Conservation (phyloP, 352 stramenopile genomes). For the Thalassiosira sp. region DNA sequence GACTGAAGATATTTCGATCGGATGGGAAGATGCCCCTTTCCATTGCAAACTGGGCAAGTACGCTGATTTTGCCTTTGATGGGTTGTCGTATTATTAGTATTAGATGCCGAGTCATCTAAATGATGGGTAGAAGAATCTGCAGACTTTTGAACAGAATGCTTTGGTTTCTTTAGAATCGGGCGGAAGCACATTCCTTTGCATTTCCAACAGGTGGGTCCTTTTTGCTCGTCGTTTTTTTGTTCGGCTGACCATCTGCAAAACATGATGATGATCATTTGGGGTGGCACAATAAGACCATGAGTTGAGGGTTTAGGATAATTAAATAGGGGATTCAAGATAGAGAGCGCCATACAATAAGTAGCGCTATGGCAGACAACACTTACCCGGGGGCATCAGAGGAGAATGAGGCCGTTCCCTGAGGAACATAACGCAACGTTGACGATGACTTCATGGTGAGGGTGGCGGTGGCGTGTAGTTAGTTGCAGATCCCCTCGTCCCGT, state of each 20-base stretch:
- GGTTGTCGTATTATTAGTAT: background rate
- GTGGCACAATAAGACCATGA: background rate
- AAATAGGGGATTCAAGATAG: no score
- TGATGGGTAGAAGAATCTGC: no score
- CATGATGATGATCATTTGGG: no score
- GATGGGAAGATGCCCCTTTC: slow-evolving; percentile 31
- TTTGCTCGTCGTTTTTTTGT: slow-evolving; percentile 1
- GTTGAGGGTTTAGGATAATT: no score
- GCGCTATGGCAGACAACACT: no score
- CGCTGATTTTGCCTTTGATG: slow-evolving; percentile 11
- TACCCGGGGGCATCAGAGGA: slow-evolving; percentile 37
- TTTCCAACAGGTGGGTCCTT: slow-evolving; percentile 66
- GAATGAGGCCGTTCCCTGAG: slow-evolving; percentile 34
- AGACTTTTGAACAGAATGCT: no score
- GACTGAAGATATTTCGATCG: slow-evolving; percentile 23
- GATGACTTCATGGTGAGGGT: no score
- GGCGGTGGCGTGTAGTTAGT: no score
- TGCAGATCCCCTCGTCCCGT: no score
- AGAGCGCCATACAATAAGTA: no score
- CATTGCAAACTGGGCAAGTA: slow-evolving; percentile 34
- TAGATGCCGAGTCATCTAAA: background rate
- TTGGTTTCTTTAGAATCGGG: slow-evolving; percentile 4
- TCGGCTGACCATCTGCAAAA: slow-evolving; percentile 17
- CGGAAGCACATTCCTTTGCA: slow-evolving; percentile 40
- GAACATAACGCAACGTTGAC: slow-evolving; percentile 28